These are phyloP conservation scores for Meira nashicola DNA, from an alignment of 1,284 basidiomycete genomes.

Conservation along the genomic window DNA sequence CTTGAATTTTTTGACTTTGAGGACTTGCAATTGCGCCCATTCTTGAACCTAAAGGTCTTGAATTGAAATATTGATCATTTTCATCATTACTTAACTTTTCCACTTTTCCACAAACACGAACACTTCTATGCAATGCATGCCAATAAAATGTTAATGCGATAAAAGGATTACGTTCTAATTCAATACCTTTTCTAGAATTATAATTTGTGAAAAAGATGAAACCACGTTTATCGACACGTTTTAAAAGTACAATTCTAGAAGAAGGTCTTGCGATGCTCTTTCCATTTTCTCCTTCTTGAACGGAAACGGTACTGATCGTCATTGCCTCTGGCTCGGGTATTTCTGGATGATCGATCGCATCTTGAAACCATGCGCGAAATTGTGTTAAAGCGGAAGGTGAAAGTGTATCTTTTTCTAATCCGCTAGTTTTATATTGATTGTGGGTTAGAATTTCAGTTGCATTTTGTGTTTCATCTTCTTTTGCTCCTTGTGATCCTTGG, in stretches of 20 bases:
- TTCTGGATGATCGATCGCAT: slow-evolving; percentile 26
- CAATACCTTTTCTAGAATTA: slow-evolving; percentile 78
- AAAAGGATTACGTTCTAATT: slow-evolving; percentile 64
- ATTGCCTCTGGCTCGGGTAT: slow-evolving; percentile 50
- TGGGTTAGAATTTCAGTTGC: slow-evolving; percentile 35
- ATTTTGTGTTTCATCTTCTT: too few species aligned
- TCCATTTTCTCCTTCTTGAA: slow-evolving; percentile 3
- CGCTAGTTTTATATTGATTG: slow-evolving; percentile 45
- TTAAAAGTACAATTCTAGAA: slow-evolving; percentile 83
- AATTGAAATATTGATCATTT: slow-evolving; percentile 77
- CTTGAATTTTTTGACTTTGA: slow-evolving; percentile 76
- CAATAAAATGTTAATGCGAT: slow-evolving; percentile 86
- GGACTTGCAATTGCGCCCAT: slow-evolving; percentile 88
- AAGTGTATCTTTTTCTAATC: slow-evolving; percentile 29
- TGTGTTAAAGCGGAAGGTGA: slow-evolving; percentile 36
- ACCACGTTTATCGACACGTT: slow-evolving; percentile 67
- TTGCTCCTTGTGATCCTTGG: too few species aligned
- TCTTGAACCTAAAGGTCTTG: slow-evolving; percentile 74
- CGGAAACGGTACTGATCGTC: slow-evolving; percentile 36
- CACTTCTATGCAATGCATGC: slow-evolving; percentile 74
- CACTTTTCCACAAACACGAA: slow-evolving; percentile 78
- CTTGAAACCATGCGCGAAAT: slow-evolving; percentile 45
- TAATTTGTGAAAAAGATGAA: slow-evolving; percentile 98
- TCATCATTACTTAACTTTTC: slow-evolving; percentile 70
- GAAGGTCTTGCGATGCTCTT: slow-evolving; percentile 60